Base-by-base conservation (phyloP, 2,329 filamentous ascomycete genomes). In the Diplodia corticola region DNA sequence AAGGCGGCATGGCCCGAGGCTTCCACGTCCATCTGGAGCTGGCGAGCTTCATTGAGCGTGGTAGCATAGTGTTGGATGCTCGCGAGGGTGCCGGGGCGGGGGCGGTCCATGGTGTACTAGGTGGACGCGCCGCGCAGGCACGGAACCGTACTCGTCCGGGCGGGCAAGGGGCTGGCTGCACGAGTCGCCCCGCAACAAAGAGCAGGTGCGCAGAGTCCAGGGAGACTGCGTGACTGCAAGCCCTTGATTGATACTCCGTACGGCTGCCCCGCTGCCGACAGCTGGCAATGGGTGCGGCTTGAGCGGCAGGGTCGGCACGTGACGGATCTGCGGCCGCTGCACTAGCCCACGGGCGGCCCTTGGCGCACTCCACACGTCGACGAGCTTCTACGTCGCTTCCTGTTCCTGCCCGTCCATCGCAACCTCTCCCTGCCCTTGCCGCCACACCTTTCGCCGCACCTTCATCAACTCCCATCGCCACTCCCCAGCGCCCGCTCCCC, bases 11-110 rank as follows among this genome's bases (percentile, higher is more conserved):
- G 15, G 65, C 79, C 69, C 15, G 75, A 73, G 67, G 72, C 71
- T 70, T 79, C 76, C 37, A 77, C 64, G 60, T 78, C 72, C 81
- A 78, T 77, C n/a, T 67, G 64, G 33, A 71, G 68, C 30, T 75
- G 71, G 13, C 73, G 71, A n/a, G 72, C 67, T 22, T 69, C 67
- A 44, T 69, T 69, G 6, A 69, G 61, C 24, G 71, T 69, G 12
- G 69, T 65, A 13, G 69, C 69, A 69, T 78, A 75, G 26, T 72
- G 63, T 7, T 72, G 75, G 64, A 78, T 78, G 22, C 69, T 74
- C 6, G 63, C 49, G 33, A 65, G 63, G 51, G 51, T 33, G 51
- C 55, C 40, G 28, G 51, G 33, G 28, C 33, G 63, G 55, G 15
- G n/a, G 51, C 26, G 44, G 30, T 35, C 28, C 51, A 57, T 65